Conservation (phyloP, 2,329 filamentous ascomycete species). For the Myotisia sp. region DNA sequence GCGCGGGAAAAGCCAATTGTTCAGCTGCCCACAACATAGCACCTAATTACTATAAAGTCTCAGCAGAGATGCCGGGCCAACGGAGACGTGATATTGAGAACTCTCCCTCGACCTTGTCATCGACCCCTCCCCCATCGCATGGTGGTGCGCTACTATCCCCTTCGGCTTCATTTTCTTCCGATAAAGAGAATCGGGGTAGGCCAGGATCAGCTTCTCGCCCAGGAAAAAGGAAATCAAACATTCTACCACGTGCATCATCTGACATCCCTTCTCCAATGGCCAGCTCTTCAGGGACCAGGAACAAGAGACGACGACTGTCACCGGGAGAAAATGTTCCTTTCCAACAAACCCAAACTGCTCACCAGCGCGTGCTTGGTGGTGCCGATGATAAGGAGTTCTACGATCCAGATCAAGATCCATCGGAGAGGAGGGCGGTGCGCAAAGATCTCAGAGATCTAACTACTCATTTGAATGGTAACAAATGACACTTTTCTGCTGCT, state of each 20-base stretch:
- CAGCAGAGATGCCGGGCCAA: neutral
- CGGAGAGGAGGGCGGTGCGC: conserved; percentile 57
- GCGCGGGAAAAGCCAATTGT: too few relatives aligned
- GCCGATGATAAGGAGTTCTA: conserved; percentile 41
- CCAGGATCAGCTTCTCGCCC: conserved; percentile 23
- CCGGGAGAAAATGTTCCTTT: conserved; percentile 7
- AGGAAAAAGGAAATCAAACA: conserved; percentile 15
- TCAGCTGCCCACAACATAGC: too few relatives aligned
- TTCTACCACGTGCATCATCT: conserved; percentile 1
- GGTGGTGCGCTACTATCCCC: conserved; percentile 17
- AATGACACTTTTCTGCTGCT: conserved; percentile 7
- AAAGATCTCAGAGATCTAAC: conserved; percentile 51
- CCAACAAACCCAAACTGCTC: conserved; percentile 6
- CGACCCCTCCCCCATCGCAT: conserved; percentile 8
- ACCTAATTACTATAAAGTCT: neutral
- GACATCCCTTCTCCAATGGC: conserved; percentile 6
- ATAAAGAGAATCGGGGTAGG: conserved; percentile 32
- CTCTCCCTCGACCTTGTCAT: neutral
- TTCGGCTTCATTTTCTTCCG: conserved; percentile 23
- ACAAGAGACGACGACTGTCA: conserved; percentile 11
- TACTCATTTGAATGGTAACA: conserved; percentile 43
- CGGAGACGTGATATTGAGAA: neutral
- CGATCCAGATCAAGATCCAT: conserved; percentile 63
- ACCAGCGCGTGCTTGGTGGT: conserved; percentile 5
- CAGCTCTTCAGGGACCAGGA: conserved; percentile 7